phyloP scores from a whole-genome alignment of 352 stramenopile genomes.

The Phytophthora vignae region DNA sequence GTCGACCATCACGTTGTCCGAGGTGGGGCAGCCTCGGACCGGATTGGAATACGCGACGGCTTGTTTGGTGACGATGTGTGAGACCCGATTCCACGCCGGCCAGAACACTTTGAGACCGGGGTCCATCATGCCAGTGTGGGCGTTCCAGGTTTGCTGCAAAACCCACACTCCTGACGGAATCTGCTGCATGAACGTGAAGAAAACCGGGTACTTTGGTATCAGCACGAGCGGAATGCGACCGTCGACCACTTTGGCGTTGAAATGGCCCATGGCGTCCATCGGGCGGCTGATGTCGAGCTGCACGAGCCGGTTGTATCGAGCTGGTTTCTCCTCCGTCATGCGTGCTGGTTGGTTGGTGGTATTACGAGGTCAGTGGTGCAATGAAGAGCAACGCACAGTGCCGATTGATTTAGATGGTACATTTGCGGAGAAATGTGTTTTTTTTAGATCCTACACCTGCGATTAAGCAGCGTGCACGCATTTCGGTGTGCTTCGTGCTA shows the following conservation, averaged over 20 bases:
- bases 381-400: not conserved
- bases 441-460: constrained; percentile 2
- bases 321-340: constrained; percentile 18
- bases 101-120: constrained; percentile 74
- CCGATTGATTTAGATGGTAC: not conserved
- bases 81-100: constrained; percentile 75
- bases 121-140: constrained; percentile 70
- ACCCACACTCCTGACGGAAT: constrained; percentile 72
- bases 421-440: not conserved
- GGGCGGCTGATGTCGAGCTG: constrained; percentile 51
- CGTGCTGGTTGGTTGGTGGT: not conserved
- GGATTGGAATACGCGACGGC: constrained; percentile 75
- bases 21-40: constrained; percentile 68
- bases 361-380: not conserved
- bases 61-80: constrained; percentile 84
- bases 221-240: constrained; percentile 64
- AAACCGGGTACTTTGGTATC: constrained; percentile 49
- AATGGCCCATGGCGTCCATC: constrained; percentile 52
- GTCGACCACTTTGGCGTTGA: constrained; percentile 51
- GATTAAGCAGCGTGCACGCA: not conserved
- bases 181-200: constrained; percentile 53
- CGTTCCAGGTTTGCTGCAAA: constrained; percentile 83
- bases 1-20: constrained; percentile 85
- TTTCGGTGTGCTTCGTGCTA: not conserved
- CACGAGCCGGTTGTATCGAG: constrained; percentile 49